Conservation (phyloP, 192 early-diverging fungal species). For the Jimgerdemannia lactiflua region DNA sequence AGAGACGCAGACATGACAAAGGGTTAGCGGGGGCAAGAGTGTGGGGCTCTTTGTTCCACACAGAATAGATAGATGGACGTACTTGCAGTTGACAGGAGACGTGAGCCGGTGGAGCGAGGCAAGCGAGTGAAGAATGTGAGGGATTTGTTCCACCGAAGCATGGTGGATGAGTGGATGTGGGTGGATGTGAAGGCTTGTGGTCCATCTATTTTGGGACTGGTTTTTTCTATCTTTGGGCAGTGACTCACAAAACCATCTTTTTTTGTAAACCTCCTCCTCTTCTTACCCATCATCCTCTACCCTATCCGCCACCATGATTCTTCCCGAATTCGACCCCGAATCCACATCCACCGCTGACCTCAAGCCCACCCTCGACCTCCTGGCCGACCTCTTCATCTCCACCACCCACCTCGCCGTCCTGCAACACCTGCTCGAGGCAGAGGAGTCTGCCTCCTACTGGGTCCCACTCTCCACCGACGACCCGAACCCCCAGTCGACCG, state of each 20-base stretch:
- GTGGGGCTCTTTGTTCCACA: no score
- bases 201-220: no score
- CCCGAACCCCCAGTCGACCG: slow-evolving; percentile 5
- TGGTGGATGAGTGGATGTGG: no score
- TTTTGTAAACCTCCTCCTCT: neutral
- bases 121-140: no score
- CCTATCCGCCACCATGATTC: neutral
- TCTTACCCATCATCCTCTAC: no score
- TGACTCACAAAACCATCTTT: neutral
- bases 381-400: slow-evolving; percentile 19
- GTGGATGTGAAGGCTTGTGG: no score
- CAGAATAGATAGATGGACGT: no score
- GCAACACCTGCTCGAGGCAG: slow-evolving; percentile 24
- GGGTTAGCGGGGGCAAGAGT: no score
- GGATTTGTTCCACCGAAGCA: no score
- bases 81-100: no score
- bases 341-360: neutral
- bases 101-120: no score
- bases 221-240: neutral
- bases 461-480: slow-evolving; percentile 33
- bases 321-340: neutral
- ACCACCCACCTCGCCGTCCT: slow-evolving; percentile 25
- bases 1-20: neutral
- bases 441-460: slow-evolving; percentile 39
- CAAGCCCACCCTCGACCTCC: neutral